Percentiles rank a stretch among this genome's conserved stretches.
phyloP scores from a whole-genome alignment of 345 rosid genomes.

The Psidium friedrichsthalianum region DNA sequence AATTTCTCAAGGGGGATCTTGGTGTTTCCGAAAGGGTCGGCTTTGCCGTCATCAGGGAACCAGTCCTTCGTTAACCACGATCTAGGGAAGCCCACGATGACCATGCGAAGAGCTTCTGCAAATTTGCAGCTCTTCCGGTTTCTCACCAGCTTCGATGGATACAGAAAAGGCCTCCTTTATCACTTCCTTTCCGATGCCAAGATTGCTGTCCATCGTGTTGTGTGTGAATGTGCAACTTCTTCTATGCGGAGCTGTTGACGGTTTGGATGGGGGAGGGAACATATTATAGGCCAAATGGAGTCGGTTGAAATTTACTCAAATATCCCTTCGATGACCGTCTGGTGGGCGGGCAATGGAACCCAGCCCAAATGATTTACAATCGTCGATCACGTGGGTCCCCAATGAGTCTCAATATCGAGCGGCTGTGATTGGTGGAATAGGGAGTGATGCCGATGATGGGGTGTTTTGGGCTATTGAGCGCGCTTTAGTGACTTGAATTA shows the following conservation, averaged over 20 bases:
- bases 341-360: too few relatives aligned
- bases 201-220: not conserved
- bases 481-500: not conserved
- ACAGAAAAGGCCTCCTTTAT: conserved; percentile 20
- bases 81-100: conserved; percentile 35
- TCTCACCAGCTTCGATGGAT: conserved; percentile 20
- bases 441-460: not conserved
- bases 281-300: too few relatives aligned
- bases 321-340: too few relatives aligned
- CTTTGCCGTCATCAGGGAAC: not conserved
- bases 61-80: conserved; percentile 25
- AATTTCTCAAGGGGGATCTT: conserved; percentile 17
- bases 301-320: too few relatives aligned
- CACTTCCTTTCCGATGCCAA: conserved; percentile 16
- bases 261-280: too few relatives aligned
- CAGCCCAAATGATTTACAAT: too few relatives aligned
- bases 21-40: conserved; percentile 33
- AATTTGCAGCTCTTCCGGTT: not conserved
- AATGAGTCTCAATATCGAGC: not conserved
- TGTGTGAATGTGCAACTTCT: too few relatives aligned
- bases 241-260: too few relatives aligned
- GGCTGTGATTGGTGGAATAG: not conserved
- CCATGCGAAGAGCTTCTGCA: not conserved
- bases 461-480: not conserved
- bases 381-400: not conserved